Base-by-base conservation (phyloP, 306 rosid genomes). In the Quercus rubra region DNA sequence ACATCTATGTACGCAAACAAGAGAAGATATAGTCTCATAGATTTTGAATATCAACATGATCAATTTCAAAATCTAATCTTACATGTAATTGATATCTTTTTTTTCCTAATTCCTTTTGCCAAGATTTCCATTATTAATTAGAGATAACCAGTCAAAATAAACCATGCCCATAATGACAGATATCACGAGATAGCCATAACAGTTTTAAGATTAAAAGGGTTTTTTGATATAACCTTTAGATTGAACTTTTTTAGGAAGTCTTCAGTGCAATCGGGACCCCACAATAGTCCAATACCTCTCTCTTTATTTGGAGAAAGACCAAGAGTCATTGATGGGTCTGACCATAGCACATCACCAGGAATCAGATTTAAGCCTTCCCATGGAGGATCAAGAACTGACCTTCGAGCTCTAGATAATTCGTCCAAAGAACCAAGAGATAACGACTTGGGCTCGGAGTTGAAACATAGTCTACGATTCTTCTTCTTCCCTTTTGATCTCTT, bases 341-440 rank as follows among this genome's bases (percentile, higher is more conserved):
- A 93, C 98, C 98, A 93, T 85, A 93, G 83, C 79, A 93, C 97
- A 75, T 93, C 98, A 6, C 98, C 98, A 6, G 98, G 98, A 76
- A 93, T 93, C 88, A 93, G 86, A 82, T 93, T 93, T 58, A 77
- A 13, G 71, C 97, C 97, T 88, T 91, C 98, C 98, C 97, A 93
- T 0, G 98, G 97, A 83, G 98, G 98, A 87, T 93, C 98, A 83
- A 93, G 95, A 73, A 93, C 95, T 20, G 98, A 87, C 68, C 98
- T 83, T 23, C 98, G 87, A 73, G 95, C 93, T 78, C 69, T 91
- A 1, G 86, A 81, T 77, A 93, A 77, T 75, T 93, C 98, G 54
- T 93, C 98, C 83, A 91, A 81, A 52, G 97, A 86, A 61, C 95
- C 98, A 59, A 93, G 86, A 19, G 87, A 78, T 27, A 91, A 74